A percentile compares a stretch with the other conserved stretches of the same genome.
Evolutionary conservation across 176 grass and related monocot species (phyloP).

Genomic region (Elymus sibiricus): DNA sequence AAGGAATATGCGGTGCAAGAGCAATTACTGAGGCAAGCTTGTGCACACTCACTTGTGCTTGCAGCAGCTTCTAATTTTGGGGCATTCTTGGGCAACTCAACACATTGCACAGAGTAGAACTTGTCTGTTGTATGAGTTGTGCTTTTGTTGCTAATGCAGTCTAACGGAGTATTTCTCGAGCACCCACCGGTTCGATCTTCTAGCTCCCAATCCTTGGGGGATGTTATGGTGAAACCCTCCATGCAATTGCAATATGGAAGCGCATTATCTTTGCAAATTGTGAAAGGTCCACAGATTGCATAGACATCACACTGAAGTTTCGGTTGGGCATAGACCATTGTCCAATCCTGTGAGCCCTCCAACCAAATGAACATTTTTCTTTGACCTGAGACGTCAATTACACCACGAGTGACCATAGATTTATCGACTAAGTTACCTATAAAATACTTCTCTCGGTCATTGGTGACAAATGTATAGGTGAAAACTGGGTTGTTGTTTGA

Average conservation of each 20-base stretch:
- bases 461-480: constrained; percentile 4
- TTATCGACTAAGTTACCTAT: not conserved
- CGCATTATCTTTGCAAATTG: constrained; percentile 28
- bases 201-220: constrained; percentile 45
- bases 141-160: constrained; percentile 16
- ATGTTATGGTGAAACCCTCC: too few species aligned
- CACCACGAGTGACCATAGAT: not conserved
- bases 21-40: constrained; percentile 37
- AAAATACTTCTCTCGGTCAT: constrained; percentile 24
- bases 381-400: constrained; percentile 24
- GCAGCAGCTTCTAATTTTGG: not conserved
- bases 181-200: constrained; percentile 43
- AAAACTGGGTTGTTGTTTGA: not conserved
- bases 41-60: constrained; percentile 23
- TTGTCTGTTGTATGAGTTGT: not conserved
- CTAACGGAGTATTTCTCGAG: constrained; percentile 35
- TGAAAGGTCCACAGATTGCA: constrained; percentile 50
- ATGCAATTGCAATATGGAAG: constrained; percentile 22
- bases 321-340: constrained; percentile 2
- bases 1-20: constrained; percentile 51
- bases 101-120: constrained; percentile 31
- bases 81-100: constrained; percentile 23
- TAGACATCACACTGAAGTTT: constrained; percentile 44
- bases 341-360: constrained; percentile 28
- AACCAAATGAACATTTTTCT: not conserved